A percentile compares a stretch with the other conserved stretches of the same genome.
phyloP scores from a whole-genome alignment of 1,284 basidiomycete genomes.

The Filobasidium uniguttulatum region DNA sequence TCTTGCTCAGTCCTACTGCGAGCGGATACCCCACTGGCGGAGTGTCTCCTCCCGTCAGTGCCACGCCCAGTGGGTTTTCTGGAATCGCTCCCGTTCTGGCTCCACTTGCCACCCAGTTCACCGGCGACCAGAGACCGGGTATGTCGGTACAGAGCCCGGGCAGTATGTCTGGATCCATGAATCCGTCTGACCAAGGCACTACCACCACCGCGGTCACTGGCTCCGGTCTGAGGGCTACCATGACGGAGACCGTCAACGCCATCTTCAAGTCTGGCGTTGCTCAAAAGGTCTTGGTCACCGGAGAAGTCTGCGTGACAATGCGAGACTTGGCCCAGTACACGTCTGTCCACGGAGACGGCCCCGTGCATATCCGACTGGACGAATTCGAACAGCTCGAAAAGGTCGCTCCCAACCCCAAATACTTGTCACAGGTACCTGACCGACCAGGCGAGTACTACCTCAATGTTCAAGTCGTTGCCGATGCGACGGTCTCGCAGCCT shows the following conservation, averaged over 20 bases:
- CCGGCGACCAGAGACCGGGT: slow-evolving; percentile 11
- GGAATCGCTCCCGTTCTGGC: slow-evolving; percentile 3
- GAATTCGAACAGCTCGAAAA: slow-evolving; percentile 41
- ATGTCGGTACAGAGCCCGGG: slow-evolving; percentile 15
- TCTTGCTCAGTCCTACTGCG: background rate
- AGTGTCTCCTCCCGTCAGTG: background rate
- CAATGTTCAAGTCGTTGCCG: slow-evolving; percentile 33
- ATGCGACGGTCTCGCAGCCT: slow-evolving; percentile 15
- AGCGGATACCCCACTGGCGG: background rate
- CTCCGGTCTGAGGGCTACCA: slow-evolving; percentile 34
- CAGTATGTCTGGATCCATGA: slow-evolving; percentile 1
- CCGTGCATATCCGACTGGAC: slow-evolving; percentile 38
- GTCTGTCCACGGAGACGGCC: slow-evolving; percentile 13
- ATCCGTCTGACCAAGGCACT: slow-evolving; percentile 16
- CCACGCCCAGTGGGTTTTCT: background rate
- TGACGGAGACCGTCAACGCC: slow-evolving; percentile 42
- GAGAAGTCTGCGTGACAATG: slow-evolving; percentile 38
- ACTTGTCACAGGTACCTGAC: slow-evolving; percentile 35
- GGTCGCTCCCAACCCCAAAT: slow-evolving; percentile 42
- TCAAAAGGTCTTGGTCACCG: slow-evolving; percentile 40
- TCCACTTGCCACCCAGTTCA: slow-evolving; percentile 7
- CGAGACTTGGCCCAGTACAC: slow-evolving; percentile 13
- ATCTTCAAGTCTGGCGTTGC: slow-evolving; percentile 36
- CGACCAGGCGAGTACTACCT: slow-evolving; percentile 40
- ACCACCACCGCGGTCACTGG: background rate